A percentile compares a stretch with the other conserved stretches of the same genome.
These are phyloP conservation scores for Colletotrichum cereale DNA, from an alignment of 2,329 filamentous ascomycete genomes.

Conservation along the genomic window DNA sequence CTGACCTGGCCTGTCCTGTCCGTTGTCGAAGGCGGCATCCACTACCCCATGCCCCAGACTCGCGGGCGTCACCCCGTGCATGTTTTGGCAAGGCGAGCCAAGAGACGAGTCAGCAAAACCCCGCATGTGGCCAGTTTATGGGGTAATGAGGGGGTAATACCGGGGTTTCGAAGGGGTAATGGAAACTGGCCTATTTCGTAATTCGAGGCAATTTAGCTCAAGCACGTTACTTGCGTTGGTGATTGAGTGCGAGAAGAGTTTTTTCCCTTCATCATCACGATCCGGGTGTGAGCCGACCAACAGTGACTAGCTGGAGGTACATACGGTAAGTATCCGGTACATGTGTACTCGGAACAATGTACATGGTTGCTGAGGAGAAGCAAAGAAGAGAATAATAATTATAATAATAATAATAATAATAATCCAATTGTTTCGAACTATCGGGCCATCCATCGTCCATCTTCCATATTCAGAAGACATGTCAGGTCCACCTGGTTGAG, in stretches of 20 bases:
- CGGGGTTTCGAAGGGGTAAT: constrained; percentile 40
- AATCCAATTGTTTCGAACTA: constrained; percentile 7
- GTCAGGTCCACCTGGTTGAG: neutral
- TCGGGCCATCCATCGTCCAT: neutral
- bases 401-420: neutral
- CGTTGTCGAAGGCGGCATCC: neutral
- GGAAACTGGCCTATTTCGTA: constrained; percentile 39
- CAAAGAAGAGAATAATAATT: neutral
- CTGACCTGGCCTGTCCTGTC: neutral
- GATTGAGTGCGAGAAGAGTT: neutral
- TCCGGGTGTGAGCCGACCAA: neutral
- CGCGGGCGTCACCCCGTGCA: constrained; percentile 12
- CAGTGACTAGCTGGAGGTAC: neutral
- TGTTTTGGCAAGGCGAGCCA: constrained; percentile 16
- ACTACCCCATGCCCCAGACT: constrained; percentile 33
- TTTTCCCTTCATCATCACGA: constrained; percentile 23
- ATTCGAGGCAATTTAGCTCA: constrained; percentile 34
- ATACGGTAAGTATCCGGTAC: neutral
- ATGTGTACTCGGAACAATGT: neutral
- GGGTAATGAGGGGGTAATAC: constrained; percentile 41
- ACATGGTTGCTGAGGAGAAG: neutral
- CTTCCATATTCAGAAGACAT: neutral
- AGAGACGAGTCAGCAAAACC: constrained; percentile 38
- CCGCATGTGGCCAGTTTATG: constrained; percentile 40
- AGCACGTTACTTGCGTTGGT: constrained; percentile 35